A percentile compares a stretch with the other conserved stretches of the same genome.
Evolutionary conservation across 139 green algal species (phyloP).

Genomic region (Closterium sp.): DNA sequence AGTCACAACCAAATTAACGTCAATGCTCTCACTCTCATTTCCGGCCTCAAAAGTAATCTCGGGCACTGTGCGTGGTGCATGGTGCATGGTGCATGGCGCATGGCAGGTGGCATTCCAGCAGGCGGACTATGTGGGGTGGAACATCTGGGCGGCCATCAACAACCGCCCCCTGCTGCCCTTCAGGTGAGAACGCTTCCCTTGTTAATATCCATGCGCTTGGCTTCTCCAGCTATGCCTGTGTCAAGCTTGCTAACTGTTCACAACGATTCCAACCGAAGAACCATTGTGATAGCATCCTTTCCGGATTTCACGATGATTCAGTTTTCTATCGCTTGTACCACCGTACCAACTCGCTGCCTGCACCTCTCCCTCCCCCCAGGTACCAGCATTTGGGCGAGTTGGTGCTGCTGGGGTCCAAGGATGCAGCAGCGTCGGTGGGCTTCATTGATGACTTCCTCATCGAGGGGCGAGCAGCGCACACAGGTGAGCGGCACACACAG

Average conservation of each 20-base stretch:
- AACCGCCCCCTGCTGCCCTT: conserved; percentile 84
- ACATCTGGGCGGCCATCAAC: conserved; percentile 93
- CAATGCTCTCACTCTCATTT: not conserved
- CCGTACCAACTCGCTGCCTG: too few relatives aligned
- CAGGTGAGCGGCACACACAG: too few relatives aligned
- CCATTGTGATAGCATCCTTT: too few relatives aligned
- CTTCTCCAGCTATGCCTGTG: too few relatives aligned
- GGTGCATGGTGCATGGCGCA: too few relatives aligned
- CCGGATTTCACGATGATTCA: too few relatives aligned
- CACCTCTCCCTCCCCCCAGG: not conserved
- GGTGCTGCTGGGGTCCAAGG: conserved; percentile 82
- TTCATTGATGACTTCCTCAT: conserved; percentile 66
- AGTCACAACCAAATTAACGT: too few relatives aligned
- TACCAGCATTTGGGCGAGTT: conserved; percentile 98
- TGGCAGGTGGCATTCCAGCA: conserved; percentile 96
- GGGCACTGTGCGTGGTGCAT: too few relatives aligned
- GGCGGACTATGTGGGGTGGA: conserved; percentile 97
- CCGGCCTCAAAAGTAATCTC: not conserved
- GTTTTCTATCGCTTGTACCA: too few relatives aligned
- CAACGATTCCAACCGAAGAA: too few relatives aligned
- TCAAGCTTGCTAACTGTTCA: too few relatives aligned
- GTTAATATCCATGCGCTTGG: too few relatives aligned
- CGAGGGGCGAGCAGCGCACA: conserved; percentile 12
- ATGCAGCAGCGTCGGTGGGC: conserved; percentile 52
- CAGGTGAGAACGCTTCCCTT: conserved; percentile 16